These are phyloP conservation scores for Lactifluus rugatus DNA, from an alignment of 768 basidiomycete genomes.

Conservation along the genomic window DNA sequence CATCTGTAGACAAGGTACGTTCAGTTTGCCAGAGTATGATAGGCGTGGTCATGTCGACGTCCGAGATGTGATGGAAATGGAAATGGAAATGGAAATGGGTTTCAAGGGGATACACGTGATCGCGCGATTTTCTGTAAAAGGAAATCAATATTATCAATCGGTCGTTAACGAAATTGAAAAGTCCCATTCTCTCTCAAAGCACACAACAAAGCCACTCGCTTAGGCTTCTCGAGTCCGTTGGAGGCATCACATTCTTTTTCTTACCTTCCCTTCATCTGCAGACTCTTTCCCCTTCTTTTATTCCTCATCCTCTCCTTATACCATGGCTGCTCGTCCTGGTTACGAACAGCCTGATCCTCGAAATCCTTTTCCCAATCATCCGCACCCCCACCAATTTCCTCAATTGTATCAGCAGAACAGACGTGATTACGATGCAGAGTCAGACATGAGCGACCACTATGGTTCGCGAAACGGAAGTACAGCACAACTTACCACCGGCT, in stretches of 20 bases:
- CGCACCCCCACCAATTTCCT: conserved; percentile 21
- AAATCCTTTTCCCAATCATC: conserved; percentile 26
- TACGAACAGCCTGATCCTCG: conserved; percentile 26
- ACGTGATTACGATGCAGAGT: conserved; percentile 21
- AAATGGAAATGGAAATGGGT: too few relatives aligned
- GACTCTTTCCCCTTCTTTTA: conserved; percentile 2
- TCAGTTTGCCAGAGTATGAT: conserved; percentile 18
- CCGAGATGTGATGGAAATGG: too few relatives aligned
- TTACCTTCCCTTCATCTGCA: too few relatives aligned
- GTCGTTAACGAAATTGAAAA: not conserved
- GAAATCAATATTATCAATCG: not conserved
- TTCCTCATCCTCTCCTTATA: conserved; percentile 5
- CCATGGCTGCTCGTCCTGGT: conserved; percentile 30
- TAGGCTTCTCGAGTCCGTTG: not conserved
- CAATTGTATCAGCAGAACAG: conserved; percentile 11
- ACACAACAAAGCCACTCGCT: not conserved
- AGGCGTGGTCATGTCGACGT: conserved; percentile 9
- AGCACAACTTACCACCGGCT: conserved; percentile 12
- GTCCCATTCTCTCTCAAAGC: not conserved
- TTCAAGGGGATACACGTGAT: not conserved
- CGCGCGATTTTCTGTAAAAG: not conserved
- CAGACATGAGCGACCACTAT: conserved; percentile 19
- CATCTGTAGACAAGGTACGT: conserved; percentile 5
- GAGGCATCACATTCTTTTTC: conserved; percentile 16
- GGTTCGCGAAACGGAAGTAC: conserved; percentile 18